Conservation (phyloP, 345 rosid species). For the Acer saccharum region DNA sequence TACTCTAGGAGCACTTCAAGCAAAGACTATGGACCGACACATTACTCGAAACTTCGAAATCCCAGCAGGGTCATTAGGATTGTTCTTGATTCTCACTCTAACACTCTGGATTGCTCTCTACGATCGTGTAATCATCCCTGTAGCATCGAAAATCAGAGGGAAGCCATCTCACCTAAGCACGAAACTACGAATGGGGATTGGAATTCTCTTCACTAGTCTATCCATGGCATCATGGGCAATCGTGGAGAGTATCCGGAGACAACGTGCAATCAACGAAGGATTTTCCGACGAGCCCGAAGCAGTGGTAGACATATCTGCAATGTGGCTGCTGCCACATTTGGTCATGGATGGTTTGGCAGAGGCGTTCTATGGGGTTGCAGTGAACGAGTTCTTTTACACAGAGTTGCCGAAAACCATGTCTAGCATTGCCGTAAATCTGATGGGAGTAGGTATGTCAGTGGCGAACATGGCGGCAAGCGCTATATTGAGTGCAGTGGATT, state of each 20-base stretch:
- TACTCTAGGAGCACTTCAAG: constrained; percentile 45
- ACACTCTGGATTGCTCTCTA: constrained; percentile 47
- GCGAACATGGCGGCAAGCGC: constrained; percentile 41
- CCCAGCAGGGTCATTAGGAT: constrained; percentile 48
- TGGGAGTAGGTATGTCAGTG: constrained; percentile 25
- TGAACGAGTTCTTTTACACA: constrained; percentile 48
- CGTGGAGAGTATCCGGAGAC: constrained; percentile 41
- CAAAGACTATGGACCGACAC: constrained; percentile 50
- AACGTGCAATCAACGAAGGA: constrained; percentile 29
- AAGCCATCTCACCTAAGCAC: constrained; percentile 34
- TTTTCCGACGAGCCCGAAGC: constrained; percentile 23
- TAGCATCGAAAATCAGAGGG: constrained; percentile 36
- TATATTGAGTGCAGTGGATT: constrained; percentile 34
- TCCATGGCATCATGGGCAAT: constrained; percentile 37
- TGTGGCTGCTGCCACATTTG: constrained; percentile 48
- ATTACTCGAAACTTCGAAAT: constrained; percentile 47
- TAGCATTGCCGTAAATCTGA: constrained; percentile 40
- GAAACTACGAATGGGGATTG: constrained; percentile 52
- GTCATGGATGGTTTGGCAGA: constrained; percentile 42
- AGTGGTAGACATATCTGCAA: constrained; percentile 38
- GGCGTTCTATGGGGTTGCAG: constrained; percentile 45
- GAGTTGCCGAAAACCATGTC: constrained; percentile 58
- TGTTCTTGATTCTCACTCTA: constrained; percentile 38
- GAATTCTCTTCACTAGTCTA: constrained; percentile 28
- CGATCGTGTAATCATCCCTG: constrained; percentile 42